These are phyloP conservation scores for Kwoniella shivajii DNA, from an alignment of 1,284 basidiomycete genomes.

Conservation along the genomic window DNA sequence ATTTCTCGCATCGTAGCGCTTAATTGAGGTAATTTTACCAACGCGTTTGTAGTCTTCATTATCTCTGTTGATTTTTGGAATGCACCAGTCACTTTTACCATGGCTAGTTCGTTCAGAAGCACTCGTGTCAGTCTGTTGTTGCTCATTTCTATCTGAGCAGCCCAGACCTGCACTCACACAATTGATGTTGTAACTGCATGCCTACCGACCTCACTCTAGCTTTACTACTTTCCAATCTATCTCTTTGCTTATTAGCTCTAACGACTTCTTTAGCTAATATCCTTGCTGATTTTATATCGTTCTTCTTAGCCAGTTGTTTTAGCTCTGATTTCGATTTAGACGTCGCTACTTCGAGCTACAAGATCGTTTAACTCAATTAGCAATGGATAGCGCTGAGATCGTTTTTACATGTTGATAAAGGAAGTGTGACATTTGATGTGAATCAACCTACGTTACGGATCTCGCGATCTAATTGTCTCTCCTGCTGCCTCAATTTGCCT, in stretches of 20 bases:
- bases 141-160: neutral
- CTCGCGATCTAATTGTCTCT: conserved; percentile 82
- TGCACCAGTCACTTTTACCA: conserved; percentile 95
- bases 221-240: conserved; percentile 87
- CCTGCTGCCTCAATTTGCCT: conserved; percentile 73
- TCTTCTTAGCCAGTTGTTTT: conserved; percentile 87
- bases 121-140: too few species aligned
- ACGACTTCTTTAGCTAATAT: conserved; percentile 94
- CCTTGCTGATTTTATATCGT: conserved; percentile 88
- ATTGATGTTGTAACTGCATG: conserved; percentile 87
- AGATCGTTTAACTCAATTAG: neutral
- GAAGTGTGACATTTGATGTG: neutral
- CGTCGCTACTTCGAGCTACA: conserved; percentile 77
- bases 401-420: neutral
- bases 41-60: conserved; percentile 93
- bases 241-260: conserved; percentile 90
- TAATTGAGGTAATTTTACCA: conserved; percentile 90
- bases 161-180: conserved; percentile 66
- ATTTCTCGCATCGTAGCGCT: conserved; percentile 93
- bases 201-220: conserved; percentile 89
- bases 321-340: conserved; percentile 78
- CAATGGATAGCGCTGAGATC: too few species aligned
- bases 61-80: conserved; percentile 98
- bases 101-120: conserved; percentile 70
- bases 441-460: conserved; percentile 77